phyloP scores from a whole-genome alignment of 2,329 filamentous ascomycete species.

The Microsporum canis region DNA sequence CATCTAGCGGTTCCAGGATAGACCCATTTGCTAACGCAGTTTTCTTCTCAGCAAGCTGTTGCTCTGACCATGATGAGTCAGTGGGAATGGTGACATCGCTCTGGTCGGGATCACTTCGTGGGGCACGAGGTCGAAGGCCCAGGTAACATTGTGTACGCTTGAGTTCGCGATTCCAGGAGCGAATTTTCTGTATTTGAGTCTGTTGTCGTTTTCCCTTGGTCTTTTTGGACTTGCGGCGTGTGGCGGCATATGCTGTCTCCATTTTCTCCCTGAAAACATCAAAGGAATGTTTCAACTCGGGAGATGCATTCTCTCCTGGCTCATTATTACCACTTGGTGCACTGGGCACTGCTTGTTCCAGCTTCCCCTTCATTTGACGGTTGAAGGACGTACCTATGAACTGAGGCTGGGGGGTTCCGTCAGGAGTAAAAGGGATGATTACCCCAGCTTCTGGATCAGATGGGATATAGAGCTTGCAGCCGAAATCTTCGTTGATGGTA shows the following conservation, averaged over 20 bases:
- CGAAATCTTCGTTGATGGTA: conserved; percentile 48
- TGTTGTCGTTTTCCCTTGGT: conserved; percentile 41
- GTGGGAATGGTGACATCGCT: background rate
- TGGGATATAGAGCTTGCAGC: conserved; percentile 48
- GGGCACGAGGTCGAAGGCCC: conserved; percentile 46
- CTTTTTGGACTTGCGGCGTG: conserved; percentile 40
- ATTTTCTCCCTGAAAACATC: conserved; percentile 45
- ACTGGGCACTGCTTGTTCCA: conserved; percentile 27
- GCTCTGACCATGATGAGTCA: conserved; percentile 17
- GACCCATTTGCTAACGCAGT: conserved; percentile 19
- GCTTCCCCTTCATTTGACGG: conserved; percentile 30
- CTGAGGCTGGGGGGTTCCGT: conserved; percentile 52
- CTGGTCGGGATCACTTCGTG: conserved; percentile 9
- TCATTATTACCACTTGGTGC: conserved; percentile 16
- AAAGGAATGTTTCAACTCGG: conserved; percentile 23
- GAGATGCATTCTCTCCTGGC: conserved; percentile 19
- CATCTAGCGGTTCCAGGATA: conserved; percentile 31
- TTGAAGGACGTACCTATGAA: conserved; percentile 52
- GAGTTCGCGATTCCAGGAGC: conserved; percentile 44
- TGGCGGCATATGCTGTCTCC: conserved; percentile 39
- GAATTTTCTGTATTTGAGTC: conserved; percentile 41
- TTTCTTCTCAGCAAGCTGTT: conserved; percentile 16
- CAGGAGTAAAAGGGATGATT: conserved; percentile 48
- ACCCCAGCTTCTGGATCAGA: conserved; percentile 45
- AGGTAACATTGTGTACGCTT: conserved; percentile 59